These are phyloP conservation scores for Oryza glaberrima DNA, from an alignment of 176 grass and related monocot genomes.

Conservation along the genomic window DNA sequence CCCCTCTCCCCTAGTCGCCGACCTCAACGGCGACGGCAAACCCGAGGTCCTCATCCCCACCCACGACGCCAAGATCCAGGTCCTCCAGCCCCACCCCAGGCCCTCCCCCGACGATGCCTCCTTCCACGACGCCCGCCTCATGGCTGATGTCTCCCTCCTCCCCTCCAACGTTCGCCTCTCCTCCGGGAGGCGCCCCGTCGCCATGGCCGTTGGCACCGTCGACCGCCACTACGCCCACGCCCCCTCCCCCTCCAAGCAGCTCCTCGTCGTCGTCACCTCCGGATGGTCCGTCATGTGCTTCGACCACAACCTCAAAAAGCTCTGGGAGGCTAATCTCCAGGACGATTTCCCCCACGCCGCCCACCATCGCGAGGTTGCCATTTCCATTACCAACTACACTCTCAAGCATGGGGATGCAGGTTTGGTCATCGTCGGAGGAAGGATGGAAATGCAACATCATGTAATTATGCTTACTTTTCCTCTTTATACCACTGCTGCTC, in stretches of 20 bases:
- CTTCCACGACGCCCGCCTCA: constrained; percentile 77
- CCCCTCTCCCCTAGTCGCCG: constrained; percentile 79
- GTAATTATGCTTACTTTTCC: constrained; percentile 10
- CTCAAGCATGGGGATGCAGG: constrained; percentile 93
- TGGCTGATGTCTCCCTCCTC: constrained; percentile 83
- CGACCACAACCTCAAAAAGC: constrained; percentile 96
- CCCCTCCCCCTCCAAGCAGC: constrained; percentile 61
- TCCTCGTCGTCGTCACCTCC: constrained; percentile 93
- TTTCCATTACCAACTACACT: constrained; percentile 86
- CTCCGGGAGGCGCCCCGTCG: constrained; percentile 76
- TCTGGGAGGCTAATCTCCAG: constrained; percentile 94
- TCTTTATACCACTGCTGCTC: no score
- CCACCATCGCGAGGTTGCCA: constrained; percentile 83
- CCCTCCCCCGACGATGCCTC: constrained; percentile 51
- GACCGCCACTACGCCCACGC: constrained; percentile 66
- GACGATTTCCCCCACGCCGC: constrained; percentile 80
- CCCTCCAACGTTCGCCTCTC: constrained; percentile 74
- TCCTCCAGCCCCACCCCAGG: constrained; percentile 44
- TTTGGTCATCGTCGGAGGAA: constrained; percentile 77
- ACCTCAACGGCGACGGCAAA: constrained; percentile 91
- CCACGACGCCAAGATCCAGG: constrained; percentile 91
- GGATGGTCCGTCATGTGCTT: constrained; percentile 98
- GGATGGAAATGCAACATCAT: constrained; percentile 98
- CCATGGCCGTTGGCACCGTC: constrained; percentile 80
- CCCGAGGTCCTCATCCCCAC: constrained; percentile 89